Evolutionary conservation across 1,284 basidiomycete genomes (phyloP), one percentile per base, ranked within the genome.

Genomic region (Rhizoctonia solani): DNA sequence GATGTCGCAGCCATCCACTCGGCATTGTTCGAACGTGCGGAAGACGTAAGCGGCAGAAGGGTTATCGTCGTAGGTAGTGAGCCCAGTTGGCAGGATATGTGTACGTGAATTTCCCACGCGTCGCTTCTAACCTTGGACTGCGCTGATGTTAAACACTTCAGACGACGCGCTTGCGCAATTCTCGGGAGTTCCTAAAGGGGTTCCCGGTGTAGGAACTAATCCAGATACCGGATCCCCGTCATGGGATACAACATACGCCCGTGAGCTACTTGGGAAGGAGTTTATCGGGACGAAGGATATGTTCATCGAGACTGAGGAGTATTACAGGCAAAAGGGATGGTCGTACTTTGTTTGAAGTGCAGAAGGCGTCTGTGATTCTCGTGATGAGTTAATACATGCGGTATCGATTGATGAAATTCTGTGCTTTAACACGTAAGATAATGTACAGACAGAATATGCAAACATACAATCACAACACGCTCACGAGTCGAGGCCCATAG

Each of bases 1-100:
- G 50, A 53, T 21, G 50, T 32, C 25, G 50, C 50, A 3, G 50
- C 50, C 14, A 29, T 53, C 27, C 50, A 53, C 29, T 53, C 50
- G 3, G 16, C 30, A 3, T 16, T 19, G 3, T 53, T 53, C 50
- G 19, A 14, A 6, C 27, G 50, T 16, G 13, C 50, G 14, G n/a
- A n/a, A 4, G 50, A 53, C 27, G 50, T 30, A 30, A 34, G 14
- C 29, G 50, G 50, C 3, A 25, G 34, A n/a, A 21, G 49, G 23
- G 23, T 53, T 8, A 16, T 30, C 8, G 29, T 30, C n/a, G n/a
- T 53, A 9, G 50, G 29, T 3, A 14, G 21, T 27, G 25, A 13
- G 9, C 44, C 23, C 5, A 52, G 23, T n/a, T 52, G 13, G 16
- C 49, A 52, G 27, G 49, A 52, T 11, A 27, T 52, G 4, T 52